Evolutionary conservation across 139 green algal genomes (phyloP).

Genomic region (Closterium sp.): DNA sequence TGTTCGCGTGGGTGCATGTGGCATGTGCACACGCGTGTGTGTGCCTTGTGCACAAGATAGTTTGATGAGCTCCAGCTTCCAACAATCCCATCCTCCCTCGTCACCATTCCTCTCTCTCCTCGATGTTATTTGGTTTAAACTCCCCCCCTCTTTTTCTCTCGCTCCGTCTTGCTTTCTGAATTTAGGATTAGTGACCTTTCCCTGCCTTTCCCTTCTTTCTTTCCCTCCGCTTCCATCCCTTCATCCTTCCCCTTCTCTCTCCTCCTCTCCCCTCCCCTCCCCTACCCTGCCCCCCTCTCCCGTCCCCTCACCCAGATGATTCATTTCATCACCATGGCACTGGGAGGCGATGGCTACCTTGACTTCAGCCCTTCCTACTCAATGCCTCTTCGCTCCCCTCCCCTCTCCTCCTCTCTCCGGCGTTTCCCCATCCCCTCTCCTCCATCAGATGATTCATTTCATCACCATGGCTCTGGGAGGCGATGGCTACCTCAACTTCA

Average conservation of each 20-base stretch:
- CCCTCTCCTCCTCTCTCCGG: too few relatives aligned
- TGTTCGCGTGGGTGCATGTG: too few relatives aligned
- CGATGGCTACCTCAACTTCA: slow-evolving; percentile 67
- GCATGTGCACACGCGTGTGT: too few relatives aligned
- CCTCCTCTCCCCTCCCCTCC: too few relatives aligned
- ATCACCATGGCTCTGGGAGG: slow-evolving; percentile 60
- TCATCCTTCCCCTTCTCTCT: too few relatives aligned
- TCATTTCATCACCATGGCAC: slow-evolving; percentile 1
- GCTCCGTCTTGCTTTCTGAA: neutral
- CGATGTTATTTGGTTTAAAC: too few relatives aligned
- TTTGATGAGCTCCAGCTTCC: too few relatives aligned
- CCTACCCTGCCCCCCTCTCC: neutral
- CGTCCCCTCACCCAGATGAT: neutral
- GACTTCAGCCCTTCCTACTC: neutral
- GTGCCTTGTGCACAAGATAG: too few relatives aligned
- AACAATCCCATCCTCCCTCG: neutral
- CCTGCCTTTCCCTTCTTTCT: neutral
- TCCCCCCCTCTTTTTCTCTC: too few relatives aligned
- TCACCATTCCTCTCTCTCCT: too few relatives aligned
- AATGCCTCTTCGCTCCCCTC: neutral
- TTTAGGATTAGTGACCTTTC: neutral
- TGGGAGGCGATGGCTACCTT: neutral
- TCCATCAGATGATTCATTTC: slow-evolving; percentile 66
- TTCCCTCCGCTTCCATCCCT: too few relatives aligned
- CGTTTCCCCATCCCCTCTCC: too few relatives aligned